Evolutionary conservation across 2,329 filamentous ascomycete genomes (phyloP).

Genomic region (Diaporthe vaccinii): DNA sequence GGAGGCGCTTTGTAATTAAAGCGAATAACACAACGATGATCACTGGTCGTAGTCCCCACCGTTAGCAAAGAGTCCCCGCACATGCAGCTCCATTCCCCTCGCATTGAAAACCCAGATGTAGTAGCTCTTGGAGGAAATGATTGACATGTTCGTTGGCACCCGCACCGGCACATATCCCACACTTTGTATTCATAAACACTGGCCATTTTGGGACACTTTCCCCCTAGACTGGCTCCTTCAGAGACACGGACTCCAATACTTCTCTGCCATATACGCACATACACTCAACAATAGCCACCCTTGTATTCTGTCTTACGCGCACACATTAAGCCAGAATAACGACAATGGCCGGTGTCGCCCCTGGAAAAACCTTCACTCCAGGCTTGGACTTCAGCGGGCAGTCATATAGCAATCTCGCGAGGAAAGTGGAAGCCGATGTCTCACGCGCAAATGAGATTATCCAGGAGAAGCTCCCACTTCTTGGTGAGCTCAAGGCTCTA

Average conservation of each 20-base stretch:
- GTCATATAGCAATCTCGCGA: constrained; percentile 40
- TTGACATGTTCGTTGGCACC: background rate
- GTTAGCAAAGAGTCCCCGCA: constrained; percentile 3
- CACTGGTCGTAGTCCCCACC: background rate
- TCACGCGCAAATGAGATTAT: constrained; percentile 43
- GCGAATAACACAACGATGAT: background rate
- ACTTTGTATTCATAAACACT: background rate
- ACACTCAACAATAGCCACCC: background rate
- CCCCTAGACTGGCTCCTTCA: background rate
- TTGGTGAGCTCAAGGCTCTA: constrained; percentile 44
- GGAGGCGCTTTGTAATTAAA: background rate
- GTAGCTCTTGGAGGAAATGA: background rate
- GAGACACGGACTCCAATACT: background rate
- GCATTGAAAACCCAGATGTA: background rate
- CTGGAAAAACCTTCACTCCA: constrained; percentile 43
- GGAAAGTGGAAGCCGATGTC: constrained; percentile 41
- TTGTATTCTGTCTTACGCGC: background rate
- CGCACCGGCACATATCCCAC: background rate
- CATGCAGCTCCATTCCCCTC: background rate
- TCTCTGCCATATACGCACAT: background rate
- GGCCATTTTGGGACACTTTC: background rate
- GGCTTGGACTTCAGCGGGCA: constrained; percentile 44
- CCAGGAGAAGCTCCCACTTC: constrained; percentile 44
- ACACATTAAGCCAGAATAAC: background rate
- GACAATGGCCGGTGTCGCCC: constrained; percentile 44